Percentiles rank a stretch among this genome's conserved stretches.
These are phyloP conservation scores for Chaetomium olivaceum DNA, from an alignment of 2,329 filamentous ascomycete genomes.

Conservation along the genomic window DNA sequence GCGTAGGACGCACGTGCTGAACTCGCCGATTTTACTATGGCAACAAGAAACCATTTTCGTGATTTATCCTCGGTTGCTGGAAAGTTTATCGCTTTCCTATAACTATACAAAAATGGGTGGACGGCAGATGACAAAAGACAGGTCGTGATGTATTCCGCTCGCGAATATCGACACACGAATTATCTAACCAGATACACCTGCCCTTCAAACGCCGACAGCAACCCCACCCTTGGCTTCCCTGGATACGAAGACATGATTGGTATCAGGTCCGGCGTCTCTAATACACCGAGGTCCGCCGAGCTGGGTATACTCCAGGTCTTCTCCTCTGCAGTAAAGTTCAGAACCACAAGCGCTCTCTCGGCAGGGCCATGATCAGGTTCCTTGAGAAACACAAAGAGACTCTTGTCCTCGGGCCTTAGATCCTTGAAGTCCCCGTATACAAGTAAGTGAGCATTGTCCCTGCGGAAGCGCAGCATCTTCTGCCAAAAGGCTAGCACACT, in stretches of 20 bases:
- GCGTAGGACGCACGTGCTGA: too few relatives aligned
- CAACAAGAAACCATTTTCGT: too few relatives aligned
- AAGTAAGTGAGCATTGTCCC: background rate
- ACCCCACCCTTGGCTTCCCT: background rate
- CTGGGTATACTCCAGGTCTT: conserved; percentile 7
- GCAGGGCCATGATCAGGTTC: conserved; percentile 1
- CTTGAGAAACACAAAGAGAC: conserved; percentile 16
- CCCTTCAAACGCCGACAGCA: conserved; percentile 10
- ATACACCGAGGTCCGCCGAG: background rate
- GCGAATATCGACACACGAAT: too few relatives aligned
- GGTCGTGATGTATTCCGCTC: too few relatives aligned
- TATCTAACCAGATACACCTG: conserved; percentile 16
- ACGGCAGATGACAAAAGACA: too few relatives aligned
- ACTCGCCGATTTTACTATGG: too few relatives aligned
- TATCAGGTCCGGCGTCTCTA: background rate
- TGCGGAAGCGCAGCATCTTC: conserved; percentile 16
- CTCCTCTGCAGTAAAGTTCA: conserved; percentile 15
- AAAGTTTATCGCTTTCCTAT: too few relatives aligned
- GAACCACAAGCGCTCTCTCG: conserved; percentile 11
- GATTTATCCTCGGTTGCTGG: too few relatives aligned
- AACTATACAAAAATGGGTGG: too few relatives aligned
- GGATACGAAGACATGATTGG: conserved; percentile 11
- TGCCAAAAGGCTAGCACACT: conserved; percentile 17
- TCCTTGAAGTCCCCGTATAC: conserved; percentile 17
- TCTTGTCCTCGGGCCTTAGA: conserved; percentile 6